Evolutionary conservation across 306 rosid genomes (phyloP).

Genomic region (Canavalia ensiformis): DNA sequence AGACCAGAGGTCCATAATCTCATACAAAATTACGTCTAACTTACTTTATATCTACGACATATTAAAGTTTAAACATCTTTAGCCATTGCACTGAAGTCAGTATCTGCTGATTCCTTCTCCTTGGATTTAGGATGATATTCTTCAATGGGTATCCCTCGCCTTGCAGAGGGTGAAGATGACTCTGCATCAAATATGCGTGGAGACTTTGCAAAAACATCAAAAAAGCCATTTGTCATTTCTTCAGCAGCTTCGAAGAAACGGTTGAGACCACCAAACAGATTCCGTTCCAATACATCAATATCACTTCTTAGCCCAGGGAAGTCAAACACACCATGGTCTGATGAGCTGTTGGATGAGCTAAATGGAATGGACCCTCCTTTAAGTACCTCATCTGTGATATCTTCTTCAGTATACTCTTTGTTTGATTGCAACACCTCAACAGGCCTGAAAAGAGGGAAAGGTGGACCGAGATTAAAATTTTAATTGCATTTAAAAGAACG

Average conservation of each 20-base stretch:
- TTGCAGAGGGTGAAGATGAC: slow-evolving; percentile 60
- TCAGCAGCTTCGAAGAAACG: slow-evolving; percentile 80
- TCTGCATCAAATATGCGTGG: slow-evolving; percentile 61
- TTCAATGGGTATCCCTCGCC: slow-evolving; percentile 68
- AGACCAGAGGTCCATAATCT: slow-evolving; percentile 12
- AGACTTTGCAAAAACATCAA: slow-evolving; percentile 51
- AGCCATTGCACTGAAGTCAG: slow-evolving; percentile 70
- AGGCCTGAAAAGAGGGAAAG: slow-evolving; percentile 61
- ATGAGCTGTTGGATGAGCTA: slow-evolving; percentile 64
- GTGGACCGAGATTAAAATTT: slow-evolving; percentile 33
- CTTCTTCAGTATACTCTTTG: slow-evolving; percentile 85
- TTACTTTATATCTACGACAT: background rate
- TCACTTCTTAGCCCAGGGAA: slow-evolving; percentile 83
- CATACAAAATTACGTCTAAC: background rate
- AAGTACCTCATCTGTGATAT: slow-evolving; percentile 70
- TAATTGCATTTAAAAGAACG: background rate
- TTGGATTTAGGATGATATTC: slow-evolving; percentile 52
- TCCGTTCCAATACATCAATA: slow-evolving; percentile 69
- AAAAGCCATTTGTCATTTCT: slow-evolving; percentile 72
- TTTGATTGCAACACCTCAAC: slow-evolving; percentile 81
- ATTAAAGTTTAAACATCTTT: slow-evolving; percentile 66
- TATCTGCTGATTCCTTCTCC: slow-evolving; percentile 50
- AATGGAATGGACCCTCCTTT: slow-evolving; percentile 65
- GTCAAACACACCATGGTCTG: slow-evolving; percentile 57
- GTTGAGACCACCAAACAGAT: slow-evolving; percentile 61